Base-by-base conservation (phyloP, 2,329 filamentous ascomycete genomes). In the Claviceps sp. region DNA sequence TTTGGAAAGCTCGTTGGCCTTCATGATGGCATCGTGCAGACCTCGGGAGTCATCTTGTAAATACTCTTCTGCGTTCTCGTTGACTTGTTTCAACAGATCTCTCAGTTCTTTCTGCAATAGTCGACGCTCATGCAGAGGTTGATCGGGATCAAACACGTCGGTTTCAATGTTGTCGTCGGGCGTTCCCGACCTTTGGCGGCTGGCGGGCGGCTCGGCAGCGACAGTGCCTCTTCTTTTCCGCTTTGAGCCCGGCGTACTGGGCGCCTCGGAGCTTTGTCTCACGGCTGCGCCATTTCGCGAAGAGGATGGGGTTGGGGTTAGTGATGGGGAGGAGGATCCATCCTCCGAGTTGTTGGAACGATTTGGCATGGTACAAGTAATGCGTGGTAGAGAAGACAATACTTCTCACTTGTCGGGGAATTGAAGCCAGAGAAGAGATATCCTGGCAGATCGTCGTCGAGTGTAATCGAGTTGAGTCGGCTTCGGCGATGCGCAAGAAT, bases 131-230 rank as follows among this genome's bases (percentile, higher is more conserved):
- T 85, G 79, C 13, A 85, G 73, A 52, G 88, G 76, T 63, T 96
- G 91, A 54, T 94, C 83, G 0, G 89, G 90, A 61, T 96, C 86
- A 66, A 90, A 95, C 5, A 74, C 71, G 20, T 78, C 73, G 17
- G 58, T 14, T 23, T 55, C 53, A 4, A 56, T 44, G 34, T 58
- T 48, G 7, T 55, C 53, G 5, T 57, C 54, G 17, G 54, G 53
- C 6, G 45, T 53, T 14, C 16, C 58, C 46, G 47, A 56, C 55
- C 45, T 59, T 53, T 45, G 56, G 7, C 47, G 57, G 45, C 22
- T 61, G 56, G 36, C 61, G 3, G 60, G 58, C 26, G 59, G 59
- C 14, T 51, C 56, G 3, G 60, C 60, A 2, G 42, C 37, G 36
- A 50, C 53, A 20, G 60, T 62, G 39, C 58, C 58, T 29, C 55